A percentile compares a stretch with the other conserved stretches of the same genome.
phyloP scores from a whole-genome alignment of 2,329 filamentous ascomycete species.

The Clarireedia monteithiana region DNA sequence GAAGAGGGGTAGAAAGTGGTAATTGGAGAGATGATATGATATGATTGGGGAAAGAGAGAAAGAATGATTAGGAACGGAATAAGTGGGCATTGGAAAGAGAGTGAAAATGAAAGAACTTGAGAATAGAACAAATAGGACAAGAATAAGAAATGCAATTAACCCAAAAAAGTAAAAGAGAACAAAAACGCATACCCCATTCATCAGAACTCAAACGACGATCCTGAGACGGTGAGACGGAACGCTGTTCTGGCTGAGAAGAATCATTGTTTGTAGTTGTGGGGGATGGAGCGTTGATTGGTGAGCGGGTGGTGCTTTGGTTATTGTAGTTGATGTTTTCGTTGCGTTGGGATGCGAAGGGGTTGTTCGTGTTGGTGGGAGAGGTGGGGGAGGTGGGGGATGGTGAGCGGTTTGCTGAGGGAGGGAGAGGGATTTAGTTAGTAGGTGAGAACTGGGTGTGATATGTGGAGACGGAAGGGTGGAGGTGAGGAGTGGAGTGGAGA shows the following conservation, averaged over 20 bases:
- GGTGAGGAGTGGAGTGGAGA: neutral
- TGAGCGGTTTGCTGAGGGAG: neutral
- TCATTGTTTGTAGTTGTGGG: neutral
- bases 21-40: too few species aligned
- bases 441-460: too few species aligned
- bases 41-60: too few species aligned
- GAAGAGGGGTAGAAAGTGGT: neutral
- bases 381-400: neutral
- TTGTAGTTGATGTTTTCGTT: neutral
- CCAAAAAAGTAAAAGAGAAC: too few species aligned
- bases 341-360: conserved; percentile 4
- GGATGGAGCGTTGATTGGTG: neutral
- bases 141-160: too few species aligned
- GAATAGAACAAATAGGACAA: too few species aligned
- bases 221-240: neutral
- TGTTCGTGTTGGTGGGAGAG: neutral
- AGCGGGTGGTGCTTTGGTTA: neutral
- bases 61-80: too few species aligned
- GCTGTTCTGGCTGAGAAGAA: neutral
- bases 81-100: too few species aligned
- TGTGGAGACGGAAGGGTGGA: neutral
- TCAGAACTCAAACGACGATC: conserved; percentile 9
- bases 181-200: conserved; percentile 9
- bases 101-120: too few species aligned
- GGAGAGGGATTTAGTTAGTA: too few species aligned